These are phyloP conservation scores for Skeletonema menzelii DNA, from an alignment of 108 stramenopile genomes.

Conservation along the genomic window DNA sequence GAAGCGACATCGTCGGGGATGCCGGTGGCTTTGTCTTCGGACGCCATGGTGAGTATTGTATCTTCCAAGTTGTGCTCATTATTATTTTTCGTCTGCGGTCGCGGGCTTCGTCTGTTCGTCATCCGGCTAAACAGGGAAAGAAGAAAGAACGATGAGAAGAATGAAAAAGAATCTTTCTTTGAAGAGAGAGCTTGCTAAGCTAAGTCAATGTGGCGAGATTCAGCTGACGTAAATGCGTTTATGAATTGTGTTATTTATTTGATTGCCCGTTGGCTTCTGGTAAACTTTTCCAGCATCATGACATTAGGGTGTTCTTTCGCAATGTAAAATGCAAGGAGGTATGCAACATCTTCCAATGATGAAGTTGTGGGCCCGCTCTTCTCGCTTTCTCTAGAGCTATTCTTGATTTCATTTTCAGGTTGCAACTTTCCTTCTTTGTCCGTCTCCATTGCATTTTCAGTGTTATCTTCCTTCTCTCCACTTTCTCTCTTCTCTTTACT, in stretches of 20 bases:
- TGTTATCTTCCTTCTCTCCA: neutral
- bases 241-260: neutral
- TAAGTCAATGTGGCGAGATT: no score
- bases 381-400: neutral
- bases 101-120: no score
- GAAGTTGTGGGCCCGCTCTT: neutral
- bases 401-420: neutral
- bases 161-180: no score
- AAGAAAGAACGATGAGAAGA: no score
- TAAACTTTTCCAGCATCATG: conserved; percentile 43
- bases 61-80: neutral
- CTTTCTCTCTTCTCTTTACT: neutral
- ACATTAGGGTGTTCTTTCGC: conserved; percentile 78
- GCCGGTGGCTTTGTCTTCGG: conserved; percentile 27
- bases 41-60: conserved; percentile 20
- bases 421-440: neutral
- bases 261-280: neutral
- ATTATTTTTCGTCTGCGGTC: no score
- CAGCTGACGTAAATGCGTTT: neutral
- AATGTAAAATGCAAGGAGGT: conserved; percentile 63
- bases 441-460: neutral
- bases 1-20: conserved; percentile 30
- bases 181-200: no score
- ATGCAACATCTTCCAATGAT: conserved; percentile 41
- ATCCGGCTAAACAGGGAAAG: no score